Conservation (phyloP, 768 basidiomycete genomes). For the Chalciporus piperatus region DNA sequence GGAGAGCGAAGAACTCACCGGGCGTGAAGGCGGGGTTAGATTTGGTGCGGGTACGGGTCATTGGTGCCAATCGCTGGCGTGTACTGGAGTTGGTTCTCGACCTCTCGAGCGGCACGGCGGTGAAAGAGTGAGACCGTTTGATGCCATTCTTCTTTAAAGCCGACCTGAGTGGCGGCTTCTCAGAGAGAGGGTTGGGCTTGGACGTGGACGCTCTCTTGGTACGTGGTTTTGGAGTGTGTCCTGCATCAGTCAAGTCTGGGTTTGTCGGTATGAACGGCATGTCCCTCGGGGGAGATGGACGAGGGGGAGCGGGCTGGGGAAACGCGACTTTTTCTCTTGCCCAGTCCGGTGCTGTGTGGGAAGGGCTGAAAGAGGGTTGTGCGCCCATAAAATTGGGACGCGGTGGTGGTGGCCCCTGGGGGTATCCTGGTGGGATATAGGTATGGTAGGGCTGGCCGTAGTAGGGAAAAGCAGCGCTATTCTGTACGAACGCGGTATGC, state of each 20-base stretch:
- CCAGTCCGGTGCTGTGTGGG: constrained; percentile 34
- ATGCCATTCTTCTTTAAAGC: constrained; percentile 51
- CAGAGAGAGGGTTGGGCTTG: constrained; percentile 21
- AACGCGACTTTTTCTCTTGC: constrained; percentile 35
- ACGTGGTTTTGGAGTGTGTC: constrained; percentile 28
- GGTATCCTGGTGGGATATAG: constrained; percentile 31
- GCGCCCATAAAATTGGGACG: constrained; percentile 15
- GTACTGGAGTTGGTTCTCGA: constrained; percentile 43
- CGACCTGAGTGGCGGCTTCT: constrained; percentile 47
- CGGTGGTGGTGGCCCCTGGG: constrained; percentile 9
- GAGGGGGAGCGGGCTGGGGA: constrained; percentile 21
- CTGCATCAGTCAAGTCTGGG: constrained; percentile 17
- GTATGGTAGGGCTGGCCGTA: constrained; percentile 45
- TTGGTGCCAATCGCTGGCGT: constrained; percentile 30
- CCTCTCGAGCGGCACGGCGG: constrained; percentile 31
- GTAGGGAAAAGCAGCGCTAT: constrained; percentile 43
- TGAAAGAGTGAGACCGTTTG: constrained; percentile 25
- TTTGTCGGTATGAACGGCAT: constrained; percentile 26
- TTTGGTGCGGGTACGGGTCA: constrained; percentile 34
- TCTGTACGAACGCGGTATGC: constrained; percentile 32
- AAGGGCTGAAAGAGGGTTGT: constrained; percentile 24
- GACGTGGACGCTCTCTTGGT: constrained; percentile 36
- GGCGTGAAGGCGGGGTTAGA: constrained; percentile 36
- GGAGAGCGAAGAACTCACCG: constrained; percentile 16
- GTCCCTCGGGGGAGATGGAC: constrained; percentile 19